A percentile compares a stretch with the other conserved stretches of the same genome.
Conservation (phyloP, 148 eudicot species). For the Dysphania ambrosioides region DNA sequence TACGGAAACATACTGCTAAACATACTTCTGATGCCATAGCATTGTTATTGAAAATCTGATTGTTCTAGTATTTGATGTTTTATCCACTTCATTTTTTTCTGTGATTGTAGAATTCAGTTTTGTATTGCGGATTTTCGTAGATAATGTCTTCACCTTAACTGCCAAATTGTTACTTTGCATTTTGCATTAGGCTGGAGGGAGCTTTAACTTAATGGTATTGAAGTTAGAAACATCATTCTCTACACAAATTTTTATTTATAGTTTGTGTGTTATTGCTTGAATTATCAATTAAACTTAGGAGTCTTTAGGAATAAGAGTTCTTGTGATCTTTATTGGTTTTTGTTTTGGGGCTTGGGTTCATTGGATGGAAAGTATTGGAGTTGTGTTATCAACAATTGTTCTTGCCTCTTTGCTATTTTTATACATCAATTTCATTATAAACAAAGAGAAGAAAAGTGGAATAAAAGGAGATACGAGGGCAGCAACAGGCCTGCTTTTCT, state of each 20-base stretch:
- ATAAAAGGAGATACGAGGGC: neutral
- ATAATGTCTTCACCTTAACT: neutral
- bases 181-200: neutral
- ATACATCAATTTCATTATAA: neutral
- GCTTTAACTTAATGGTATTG: neutral
- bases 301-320: neutral
- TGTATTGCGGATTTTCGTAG: neutral
- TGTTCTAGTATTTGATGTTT: neutral
- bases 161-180: neutral
- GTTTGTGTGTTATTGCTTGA: neutral
- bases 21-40: neutral
- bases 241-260: neutral
- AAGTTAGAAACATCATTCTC: neutral
- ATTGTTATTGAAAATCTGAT: neutral
- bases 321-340: neutral
- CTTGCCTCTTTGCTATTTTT: neutral
- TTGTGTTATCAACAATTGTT: neutral
- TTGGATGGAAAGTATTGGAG: neutral
- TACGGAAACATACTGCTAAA: constrained; percentile 28
- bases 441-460: neutral
- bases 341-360: neutral
- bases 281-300: neutral
- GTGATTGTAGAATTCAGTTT: neutral
- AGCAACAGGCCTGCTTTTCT: neutral
- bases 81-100: neutral